phyloP scores from a whole-genome alignment of 371 early-diverging fungal genomes.

The Mortierella sp. region DNA sequence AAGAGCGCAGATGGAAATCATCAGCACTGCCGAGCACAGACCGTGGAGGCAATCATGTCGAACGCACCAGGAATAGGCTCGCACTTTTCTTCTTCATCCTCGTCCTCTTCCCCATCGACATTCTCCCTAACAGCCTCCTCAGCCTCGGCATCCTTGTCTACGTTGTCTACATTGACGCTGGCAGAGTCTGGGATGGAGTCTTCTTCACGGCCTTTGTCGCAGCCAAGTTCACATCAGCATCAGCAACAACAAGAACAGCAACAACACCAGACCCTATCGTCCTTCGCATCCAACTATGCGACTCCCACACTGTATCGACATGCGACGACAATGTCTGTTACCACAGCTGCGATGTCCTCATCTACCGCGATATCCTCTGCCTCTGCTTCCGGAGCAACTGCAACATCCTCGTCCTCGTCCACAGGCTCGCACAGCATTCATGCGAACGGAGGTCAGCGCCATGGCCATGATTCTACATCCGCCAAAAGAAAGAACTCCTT shows the following conservation, averaged over 20 bases:
- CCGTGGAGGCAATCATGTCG: constrained; percentile 47
- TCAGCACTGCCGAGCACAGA: constrained; percentile 49
- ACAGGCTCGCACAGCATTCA: constrained; percentile 14
- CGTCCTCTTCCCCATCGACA: constrained; percentile 35
- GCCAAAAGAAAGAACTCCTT: constrained; percentile 51
- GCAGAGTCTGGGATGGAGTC: constrained; percentile 32
- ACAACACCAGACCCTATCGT: constrained; percentile 11
- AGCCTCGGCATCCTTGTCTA: constrained; percentile 49
- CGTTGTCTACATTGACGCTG: constrained; percentile 47
- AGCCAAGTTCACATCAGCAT: constrained; percentile 20
- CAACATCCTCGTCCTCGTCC: constrained; percentile 7
- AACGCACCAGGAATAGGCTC: constrained; percentile 10
- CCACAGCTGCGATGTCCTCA: constrained; percentile 4
- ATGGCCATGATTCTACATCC: constrained; percentile 32
- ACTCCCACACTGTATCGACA: constrained; percentile 17
- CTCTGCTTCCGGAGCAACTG: constrained; percentile 11
- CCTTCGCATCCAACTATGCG: constrained; percentile 14
- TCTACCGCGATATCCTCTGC: constrained; percentile 7
- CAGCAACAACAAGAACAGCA: constrained; percentile 10
- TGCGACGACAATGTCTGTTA: constrained; percentile 13
- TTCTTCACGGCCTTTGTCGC: constrained; percentile 24
- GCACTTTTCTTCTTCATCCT: constrained; percentile 18
- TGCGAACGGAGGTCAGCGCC: constrained; percentile 15
- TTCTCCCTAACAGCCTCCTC: constrained; percentile 54
- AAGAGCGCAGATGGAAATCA: constrained; percentile 27